Evolutionary conservation across 73 alveolate genomes (phyloP), one percentile per base, ranked within the genome.

Genomic region (Paramecium caudatum): DNA sequence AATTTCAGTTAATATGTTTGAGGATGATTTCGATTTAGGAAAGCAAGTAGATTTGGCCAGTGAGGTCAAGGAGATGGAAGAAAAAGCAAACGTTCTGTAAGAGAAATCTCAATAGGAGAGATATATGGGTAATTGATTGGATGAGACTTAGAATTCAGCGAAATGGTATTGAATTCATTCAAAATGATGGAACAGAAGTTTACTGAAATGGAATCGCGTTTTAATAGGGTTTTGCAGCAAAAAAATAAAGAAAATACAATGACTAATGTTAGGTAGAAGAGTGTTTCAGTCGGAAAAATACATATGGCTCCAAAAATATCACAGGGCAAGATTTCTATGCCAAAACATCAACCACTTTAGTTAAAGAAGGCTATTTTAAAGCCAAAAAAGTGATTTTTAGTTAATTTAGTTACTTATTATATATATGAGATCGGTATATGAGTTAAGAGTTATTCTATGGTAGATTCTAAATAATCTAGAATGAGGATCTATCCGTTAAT

Each of bases 141-240:
- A 49, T 49, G 39, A 49, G 39, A 6, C 70, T 49, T 62, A 62
- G 82, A 62, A 62, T 62, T 62, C 82, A 62, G 82, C 82, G 30
- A 62, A 62, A 27, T 62, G 47, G 82, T 62, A 23, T 62, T 62
- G 2, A 62, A 62, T 30, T 62, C 82, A 43, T 62, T 62, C 34
- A 62, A 62, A 62, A 27, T 62, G 82, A 62, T 62, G 82, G 82
- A 62, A 36, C 16, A 27, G 12, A 62, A 62, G 30, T 62, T 62
- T 65, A 65, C 27, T 33, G 83, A 65, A 36, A 65, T 65, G 83
- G 43, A 55, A 25, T 55, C 80, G 9, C 23, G 80, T 10, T 55
- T 55, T 55, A 55, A 43, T 15, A 55, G 30, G 25, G 80, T 23
- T 17, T 55, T 19, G n/a, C 12, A 19, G 45, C 30, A 55, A 27